phyloP scores from a whole-genome alignment of 495 filamentous ascomycete species.

The Aspergillus panamensis region DNA sequence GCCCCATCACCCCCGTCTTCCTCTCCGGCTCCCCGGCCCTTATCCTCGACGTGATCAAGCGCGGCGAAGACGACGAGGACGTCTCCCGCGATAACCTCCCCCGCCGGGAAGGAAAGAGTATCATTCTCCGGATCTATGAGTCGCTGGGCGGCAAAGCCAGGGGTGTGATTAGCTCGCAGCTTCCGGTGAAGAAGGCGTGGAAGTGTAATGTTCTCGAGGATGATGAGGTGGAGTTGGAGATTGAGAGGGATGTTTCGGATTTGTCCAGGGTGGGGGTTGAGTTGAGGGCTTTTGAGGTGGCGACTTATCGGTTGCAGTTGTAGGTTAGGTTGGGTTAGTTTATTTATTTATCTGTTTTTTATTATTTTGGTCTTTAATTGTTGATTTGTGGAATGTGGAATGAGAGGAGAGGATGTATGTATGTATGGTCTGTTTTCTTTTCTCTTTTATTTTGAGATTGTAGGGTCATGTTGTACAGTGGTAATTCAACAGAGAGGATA shows the following conservation, averaged over 20 bases:
- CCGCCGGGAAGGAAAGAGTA: constrained; percentile 64
- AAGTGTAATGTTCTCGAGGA: constrained; percentile 73
- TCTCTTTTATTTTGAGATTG: too few relatives aligned
- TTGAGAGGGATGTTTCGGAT: constrained; percentile 44
- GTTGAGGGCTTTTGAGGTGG: constrained; percentile 85
- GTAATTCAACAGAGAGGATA: constrained; percentile 15
- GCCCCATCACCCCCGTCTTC: constrained; percentile 49
- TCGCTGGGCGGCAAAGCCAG: constrained; percentile 78
- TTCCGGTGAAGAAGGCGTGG: constrained; percentile 70
- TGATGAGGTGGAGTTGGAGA: constrained; percentile 50
- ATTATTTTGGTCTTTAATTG: too few relatives aligned
- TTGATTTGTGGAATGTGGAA: background rate
- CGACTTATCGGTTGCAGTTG: constrained; percentile 75
- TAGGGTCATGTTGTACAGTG: background rate
- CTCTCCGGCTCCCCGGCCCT: constrained; percentile 58
- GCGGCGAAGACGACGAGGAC: constrained; percentile 94
- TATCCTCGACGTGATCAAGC: constrained; percentile 80
- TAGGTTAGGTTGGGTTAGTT: too few relatives aligned
- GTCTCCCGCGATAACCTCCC: constrained; percentile 69
- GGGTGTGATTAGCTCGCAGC: constrained; percentile 59
- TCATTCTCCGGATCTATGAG: constrained; percentile 85
- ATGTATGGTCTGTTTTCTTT: background rate
- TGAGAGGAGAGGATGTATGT: too few relatives aligned
- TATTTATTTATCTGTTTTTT: too few relatives aligned
- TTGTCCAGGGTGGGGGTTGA: constrained; percentile 55